Conservation (phyloP, 495 filamentous ascomycete genomes). For the Penicillium robsamsonii region DNA sequence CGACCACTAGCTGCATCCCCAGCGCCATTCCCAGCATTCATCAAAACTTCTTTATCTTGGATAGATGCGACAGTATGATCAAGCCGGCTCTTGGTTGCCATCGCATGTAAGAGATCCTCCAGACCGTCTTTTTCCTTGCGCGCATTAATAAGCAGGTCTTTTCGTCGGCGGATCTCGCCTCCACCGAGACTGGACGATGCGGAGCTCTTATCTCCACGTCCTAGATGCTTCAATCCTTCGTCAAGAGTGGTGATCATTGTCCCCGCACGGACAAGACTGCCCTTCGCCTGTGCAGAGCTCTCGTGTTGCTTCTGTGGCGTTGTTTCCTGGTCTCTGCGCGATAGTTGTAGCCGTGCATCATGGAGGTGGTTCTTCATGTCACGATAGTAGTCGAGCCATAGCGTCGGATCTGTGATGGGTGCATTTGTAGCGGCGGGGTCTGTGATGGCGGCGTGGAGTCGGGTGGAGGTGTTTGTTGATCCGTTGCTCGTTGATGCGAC, state of each 20-base stretch:
- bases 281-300: conserved; percentile 77
- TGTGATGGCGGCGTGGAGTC: conserved; percentile 42
- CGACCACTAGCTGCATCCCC: conserved; percentile 16
- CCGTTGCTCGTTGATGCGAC: conserved; percentile 44
- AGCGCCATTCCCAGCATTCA: conserved; percentile 22
- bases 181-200: conserved; percentile 58
- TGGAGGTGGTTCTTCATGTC: conserved; percentile 82
- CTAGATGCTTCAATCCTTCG: conserved; percentile 61
- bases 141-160: conserved; percentile 74
- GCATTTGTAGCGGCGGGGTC: conserved; percentile 45
- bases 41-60: conserved; percentile 56
- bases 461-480: conserved; percentile 33
- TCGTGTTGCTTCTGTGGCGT: conserved; percentile 70
- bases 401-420: conserved; percentile 67
- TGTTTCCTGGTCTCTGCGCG: conserved; percentile 69
- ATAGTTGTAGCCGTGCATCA: conserved; percentile 73
- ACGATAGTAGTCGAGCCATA: conserved; percentile 84
- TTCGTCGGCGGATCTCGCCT: conserved; percentile 80
- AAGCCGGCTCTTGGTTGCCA: conserved; percentile 57
- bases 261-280: conserved; percentile 70
- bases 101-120: conserved; percentile 73
- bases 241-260: conserved; percentile 65
- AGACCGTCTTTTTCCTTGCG: conserved; percentile 82
- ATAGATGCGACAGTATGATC: conserved; percentile 49
- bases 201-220: conserved; percentile 13